Evolutionary conservation across 148 eudicot genomes (phyloP), one percentile per base, ranked within the genome.

Genomic region (Vaccinium darrowii): DNA sequence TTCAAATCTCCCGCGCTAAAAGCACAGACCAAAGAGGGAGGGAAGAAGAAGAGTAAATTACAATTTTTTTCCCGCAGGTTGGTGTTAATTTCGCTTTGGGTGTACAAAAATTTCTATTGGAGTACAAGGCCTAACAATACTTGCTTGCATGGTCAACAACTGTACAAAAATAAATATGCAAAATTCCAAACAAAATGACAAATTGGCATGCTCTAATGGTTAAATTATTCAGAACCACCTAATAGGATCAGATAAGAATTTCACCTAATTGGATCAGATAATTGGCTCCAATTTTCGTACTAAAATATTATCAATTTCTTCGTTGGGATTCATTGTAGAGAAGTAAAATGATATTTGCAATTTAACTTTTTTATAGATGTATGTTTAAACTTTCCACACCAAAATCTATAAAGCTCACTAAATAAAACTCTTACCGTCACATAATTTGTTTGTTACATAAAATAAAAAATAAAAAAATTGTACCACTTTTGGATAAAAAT

Each of bases 1-100:
- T 72, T 71, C 21, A 33, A 71, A 71, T 71, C 63, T 53, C 84
- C 51, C 84, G 84, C 78, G 78, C 78, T 39, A 33, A 82, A 82
- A 33, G 5, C 19, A 27, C 74, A 18, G 18, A 39, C 43, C 74
- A 69, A 30, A 27, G 16, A 30, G 18, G 74, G 74, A 27, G 18
- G 74, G 43, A 69, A 69, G 18, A 69, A 69, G 15, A 56, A 56
- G 58, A 69, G 74, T 69, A 69, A 69, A 30, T 30, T 69, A 27
- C 43, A 27, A 10, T 27, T 27, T 69, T 16, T 16, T 30, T 27
- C 18, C 74, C 3, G 18, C 36, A 27, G 18, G 18, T 69, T 69
- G 18, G 74, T 69, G 43, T 69, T 69, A 27, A 30, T 69, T 30
- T 30, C 74, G 12, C 16, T 69, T 69, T 25, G 39, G 18, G 18